phyloP scores from a whole-genome alignment of 2,329 filamentous ascomycete species.

The Botryotinia calthae region DNA sequence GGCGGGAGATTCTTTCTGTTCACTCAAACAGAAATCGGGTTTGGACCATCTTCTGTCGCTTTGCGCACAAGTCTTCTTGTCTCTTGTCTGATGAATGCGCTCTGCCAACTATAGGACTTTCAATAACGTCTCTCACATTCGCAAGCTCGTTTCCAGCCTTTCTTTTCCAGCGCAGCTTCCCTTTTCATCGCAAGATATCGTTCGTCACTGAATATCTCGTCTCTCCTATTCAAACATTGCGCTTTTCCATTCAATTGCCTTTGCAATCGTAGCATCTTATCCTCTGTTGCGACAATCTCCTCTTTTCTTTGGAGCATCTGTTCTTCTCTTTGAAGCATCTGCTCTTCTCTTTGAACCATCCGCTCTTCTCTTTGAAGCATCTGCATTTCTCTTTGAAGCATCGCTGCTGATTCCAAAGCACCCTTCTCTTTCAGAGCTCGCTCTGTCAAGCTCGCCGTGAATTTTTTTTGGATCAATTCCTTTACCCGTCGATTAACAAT shows the following conservation, averaged over 20 bases:
- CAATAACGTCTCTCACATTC: not conserved
- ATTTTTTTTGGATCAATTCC: not conserved
- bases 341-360: no score
- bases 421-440: not conserved
- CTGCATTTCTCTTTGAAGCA: not conserved
- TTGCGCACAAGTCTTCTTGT: no score
- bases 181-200: not conserved
- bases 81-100: no score
- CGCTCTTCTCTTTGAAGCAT: no score
- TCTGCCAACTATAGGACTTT: not conserved
- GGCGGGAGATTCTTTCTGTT: no score
- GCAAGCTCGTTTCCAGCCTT: not conserved
- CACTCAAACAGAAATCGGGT: no score
- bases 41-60: no score
- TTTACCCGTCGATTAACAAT: not conserved
- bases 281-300: not conserved
- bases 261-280: not conserved
- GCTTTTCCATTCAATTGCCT: not conserved
- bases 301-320: not conserved
- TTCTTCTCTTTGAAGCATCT: not conserved
- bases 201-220: no score
- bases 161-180: not conserved
- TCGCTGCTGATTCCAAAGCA: not conserved
- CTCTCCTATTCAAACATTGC: fast-evolving
- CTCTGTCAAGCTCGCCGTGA: not conserved